phyloP scores from a whole-genome alignment of 495 filamentous ascomycete species.

The Neurospora sp. region DNA sequence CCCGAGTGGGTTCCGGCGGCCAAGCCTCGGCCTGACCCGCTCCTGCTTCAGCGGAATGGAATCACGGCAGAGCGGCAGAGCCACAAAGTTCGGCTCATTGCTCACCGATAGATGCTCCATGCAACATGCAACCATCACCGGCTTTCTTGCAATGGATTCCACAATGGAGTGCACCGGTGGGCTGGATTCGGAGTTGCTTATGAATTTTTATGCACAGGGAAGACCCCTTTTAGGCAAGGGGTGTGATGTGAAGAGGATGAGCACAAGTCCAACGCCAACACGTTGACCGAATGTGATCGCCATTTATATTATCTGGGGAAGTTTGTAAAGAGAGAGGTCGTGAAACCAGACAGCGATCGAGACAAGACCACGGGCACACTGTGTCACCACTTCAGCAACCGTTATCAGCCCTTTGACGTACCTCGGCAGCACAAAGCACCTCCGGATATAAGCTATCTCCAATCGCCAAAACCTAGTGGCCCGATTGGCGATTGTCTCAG shows the following conservation, averaged over 20 bases:
- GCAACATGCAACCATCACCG: background rate
- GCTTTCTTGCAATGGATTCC: background rate
- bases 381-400: background rate
- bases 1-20: background rate
- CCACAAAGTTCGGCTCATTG: background rate
- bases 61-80: background rate
- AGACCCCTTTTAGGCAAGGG: background rate
- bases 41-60: background rate
- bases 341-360: conserved; percentile 1
- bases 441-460: background rate
- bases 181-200: background rate
- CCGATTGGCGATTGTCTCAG: background rate
- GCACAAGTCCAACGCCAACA: background rate
- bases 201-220: background rate
- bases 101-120: background rate
- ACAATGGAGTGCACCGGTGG: background rate
- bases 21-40: background rate
- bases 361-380: background rate
- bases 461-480: background rate
- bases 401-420: background rate
- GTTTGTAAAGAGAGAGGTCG: background rate
- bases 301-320: background rate
- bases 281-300: background rate
- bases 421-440: background rate
- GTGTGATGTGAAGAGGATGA: background rate